Base-by-base conservation (phyloP, 768 basidiomycete species). In the Trichaptum fuscoviolaceum region DNA sequence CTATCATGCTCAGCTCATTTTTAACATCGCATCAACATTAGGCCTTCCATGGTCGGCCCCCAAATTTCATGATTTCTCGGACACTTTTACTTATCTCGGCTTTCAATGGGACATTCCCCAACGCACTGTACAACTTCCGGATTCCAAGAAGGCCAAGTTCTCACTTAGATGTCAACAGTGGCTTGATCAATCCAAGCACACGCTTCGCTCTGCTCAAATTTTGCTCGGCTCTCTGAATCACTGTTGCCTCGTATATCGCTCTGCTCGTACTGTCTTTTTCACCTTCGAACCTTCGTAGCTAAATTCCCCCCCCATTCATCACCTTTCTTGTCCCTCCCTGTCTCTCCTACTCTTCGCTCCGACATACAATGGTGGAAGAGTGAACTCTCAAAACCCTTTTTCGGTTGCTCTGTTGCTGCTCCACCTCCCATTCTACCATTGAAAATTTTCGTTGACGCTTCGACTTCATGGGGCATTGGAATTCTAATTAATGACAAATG, bases 391-490 rank as follows among this genome's bases (percentile, higher is more conserved):
- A 1, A n/a, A 24, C 20, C 20, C 27, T 25, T 71, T 63, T 52
- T 64, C 0, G 70, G 70, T 61, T 12, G 57, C 1, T 25, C 12
- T 18, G 71, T 74, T 62, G 58, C 71, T 42, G 15, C 23, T 1
- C 60, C 67, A 27, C 58, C 35, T 0, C 65, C 67, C 0, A 20
- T 68, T 0, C 35, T 71, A 1, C 73, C 75, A 26, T 73, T 79
- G 1, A 65, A 66, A 0, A 63, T 80, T 7, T 82, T 75, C 58
- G 79, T 82, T 1, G 81, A 83, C 63, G 79, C 81, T 0, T 82
- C 81, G 0, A 73, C 72, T 0, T 72, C 69, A 0, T 78, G 73
- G 70, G 82, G 82, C 0, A 80, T 83, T n/a, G 82, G 83, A 0
- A 70, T 84, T 12, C 42, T 78, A 0, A 64, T 76, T 1, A 67